A percentile compares a stretch with the other conserved stretches of the same genome.
Evolutionary conservation across 108 stramenopile species (phyloP).

Genomic region (Epipyxis sp.): DNA sequence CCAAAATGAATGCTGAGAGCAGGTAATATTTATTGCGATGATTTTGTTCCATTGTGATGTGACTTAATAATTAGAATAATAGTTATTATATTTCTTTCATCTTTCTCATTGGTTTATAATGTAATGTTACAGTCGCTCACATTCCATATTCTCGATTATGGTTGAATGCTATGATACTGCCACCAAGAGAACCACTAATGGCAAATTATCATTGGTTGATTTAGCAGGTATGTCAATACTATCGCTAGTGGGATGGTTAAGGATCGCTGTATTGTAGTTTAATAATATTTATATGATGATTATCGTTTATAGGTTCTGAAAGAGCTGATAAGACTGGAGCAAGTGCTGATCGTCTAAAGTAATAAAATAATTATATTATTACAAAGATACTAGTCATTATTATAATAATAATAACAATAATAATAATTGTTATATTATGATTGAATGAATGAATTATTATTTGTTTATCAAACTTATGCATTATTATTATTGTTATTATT

Average conservation of each 20-base stretch:
- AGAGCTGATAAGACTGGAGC: conserved; percentile 55
- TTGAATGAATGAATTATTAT: neutral
- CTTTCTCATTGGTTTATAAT: too few relatives aligned
- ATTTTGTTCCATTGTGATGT: too few relatives aligned
- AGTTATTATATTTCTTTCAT: too few relatives aligned
- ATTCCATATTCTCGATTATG: neutral
- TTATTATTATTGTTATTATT: too few relatives aligned
- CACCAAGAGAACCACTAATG: conserved; percentile 55
- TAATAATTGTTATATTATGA: neutral
- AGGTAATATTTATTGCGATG: too few relatives aligned
- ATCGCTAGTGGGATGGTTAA: neutral
- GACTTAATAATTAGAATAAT: too few relatives aligned
- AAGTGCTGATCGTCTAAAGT: conserved; percentile 21
- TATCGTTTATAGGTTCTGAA: conserved; percentile 50
- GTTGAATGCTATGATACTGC: conserved; percentile 43
- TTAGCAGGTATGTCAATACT: conserved; percentile 53
- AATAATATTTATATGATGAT: neutral
- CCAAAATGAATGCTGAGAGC: conserved; percentile 63
- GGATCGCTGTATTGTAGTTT: neutral
- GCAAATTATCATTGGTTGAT: conserved; percentile 73
- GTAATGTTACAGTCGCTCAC: too few relatives aligned
- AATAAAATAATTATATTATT: neutral
- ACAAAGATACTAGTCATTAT: neutral
- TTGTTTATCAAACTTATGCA: too few relatives aligned
- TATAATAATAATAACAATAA: neutral